These are phyloP conservation scores for Kwoniella heveanensis DNA, from an alignment of 768 basidiomycete genomes.

Conservation along the genomic window DNA sequence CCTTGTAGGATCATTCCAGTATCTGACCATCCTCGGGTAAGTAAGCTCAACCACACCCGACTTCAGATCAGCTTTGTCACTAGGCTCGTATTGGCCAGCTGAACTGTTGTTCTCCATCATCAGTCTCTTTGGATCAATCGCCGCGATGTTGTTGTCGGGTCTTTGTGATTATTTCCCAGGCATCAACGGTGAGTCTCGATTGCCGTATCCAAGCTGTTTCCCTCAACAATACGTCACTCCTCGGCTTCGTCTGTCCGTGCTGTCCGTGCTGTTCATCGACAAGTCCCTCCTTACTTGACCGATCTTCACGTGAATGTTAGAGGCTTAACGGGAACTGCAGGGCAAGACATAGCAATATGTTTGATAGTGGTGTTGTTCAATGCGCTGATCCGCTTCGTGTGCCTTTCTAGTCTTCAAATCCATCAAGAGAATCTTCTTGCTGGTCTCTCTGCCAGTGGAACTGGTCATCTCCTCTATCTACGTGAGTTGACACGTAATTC, in stretches of 20 bases:
- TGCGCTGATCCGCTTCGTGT: neutral
- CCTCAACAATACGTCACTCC: too few species aligned
- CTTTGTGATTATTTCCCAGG: slow-evolving; percentile 59
- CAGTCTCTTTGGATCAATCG: slow-evolving; percentile 58
- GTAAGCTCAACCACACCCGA: too few species aligned
- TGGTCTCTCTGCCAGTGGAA: slow-evolving; percentile 69
- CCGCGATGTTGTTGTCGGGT: slow-evolving; percentile 59
- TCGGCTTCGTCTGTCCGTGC: too few species aligned
- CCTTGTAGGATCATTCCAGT: slow-evolving; percentile 70
- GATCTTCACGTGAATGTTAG: too few species aligned
- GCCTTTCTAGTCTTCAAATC: slow-evolving; percentile 55
- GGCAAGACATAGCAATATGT: too few species aligned
- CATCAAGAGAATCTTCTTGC: slow-evolving; percentile 64
- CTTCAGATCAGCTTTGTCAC: too few species aligned
- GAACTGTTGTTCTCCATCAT: too few species aligned
- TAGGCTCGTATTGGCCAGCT: too few species aligned
- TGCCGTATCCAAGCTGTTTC: too few species aligned
- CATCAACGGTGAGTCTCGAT: slow-evolving; percentile 52
- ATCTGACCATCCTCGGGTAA: slow-evolving; percentile 77
- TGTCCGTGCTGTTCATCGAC: too few species aligned
- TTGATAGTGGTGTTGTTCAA: neutral
- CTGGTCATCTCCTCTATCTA: slow-evolving; percentile 66
- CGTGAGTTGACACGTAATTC: slow-evolving; percentile 44
- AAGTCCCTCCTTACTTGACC: too few species aligned
- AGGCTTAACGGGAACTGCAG: too few species aligned